Evolutionary conservation across 768 basidiomycete species (phyloP), one percentile per base, ranked within the genome.

Genomic region (Sporobolomyces pararoseus): DNA sequence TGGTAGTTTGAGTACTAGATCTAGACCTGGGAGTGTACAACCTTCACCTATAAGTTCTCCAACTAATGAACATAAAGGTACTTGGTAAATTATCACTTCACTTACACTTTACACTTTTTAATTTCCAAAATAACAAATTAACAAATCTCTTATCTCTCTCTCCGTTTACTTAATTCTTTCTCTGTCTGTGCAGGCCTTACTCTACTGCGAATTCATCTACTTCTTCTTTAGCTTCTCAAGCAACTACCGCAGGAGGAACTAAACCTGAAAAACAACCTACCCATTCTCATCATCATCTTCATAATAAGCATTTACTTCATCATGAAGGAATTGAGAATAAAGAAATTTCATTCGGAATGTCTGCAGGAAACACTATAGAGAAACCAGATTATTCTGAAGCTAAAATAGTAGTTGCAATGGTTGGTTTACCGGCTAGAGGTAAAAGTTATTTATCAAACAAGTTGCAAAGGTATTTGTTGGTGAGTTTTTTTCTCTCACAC

Each of bases 381-480:
- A 97, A 95, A 79, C 96, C 96, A 7, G 96, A 99, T 77, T 98
- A 98, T 76, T 96, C 93, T 4, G 94, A 97, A 78, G 91, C 91
- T 44, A 99, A 98, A 85, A 96, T 99, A 73, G 92, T 99, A 10
- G 85, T 98, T 16, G 95, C 95, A 4, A 97, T 97, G 91, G 95
- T 98, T 68, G 96, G 96, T 34, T 81, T 99, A 51, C 96, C 96
- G n/a, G 96, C 96, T 4, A 84, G 96, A 66, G 96, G 96, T 23
- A 99, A 99, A 81, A 97, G 94, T 3, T 99, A 97, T 80, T 85
- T 99, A 68, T 93, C 90, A 79, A 99, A 99, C 81, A 98, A 95
- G 81, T 85, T 99, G 70, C 92, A 87, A 88, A 86, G 94, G 68
- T 99, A 99, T 79, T 84, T 99, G 49, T 89, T 90, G 80, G 95